phyloP scores from a whole-genome alignment of 2,329 filamentous ascomycete species.

The Colletotrichum horii region DNA sequence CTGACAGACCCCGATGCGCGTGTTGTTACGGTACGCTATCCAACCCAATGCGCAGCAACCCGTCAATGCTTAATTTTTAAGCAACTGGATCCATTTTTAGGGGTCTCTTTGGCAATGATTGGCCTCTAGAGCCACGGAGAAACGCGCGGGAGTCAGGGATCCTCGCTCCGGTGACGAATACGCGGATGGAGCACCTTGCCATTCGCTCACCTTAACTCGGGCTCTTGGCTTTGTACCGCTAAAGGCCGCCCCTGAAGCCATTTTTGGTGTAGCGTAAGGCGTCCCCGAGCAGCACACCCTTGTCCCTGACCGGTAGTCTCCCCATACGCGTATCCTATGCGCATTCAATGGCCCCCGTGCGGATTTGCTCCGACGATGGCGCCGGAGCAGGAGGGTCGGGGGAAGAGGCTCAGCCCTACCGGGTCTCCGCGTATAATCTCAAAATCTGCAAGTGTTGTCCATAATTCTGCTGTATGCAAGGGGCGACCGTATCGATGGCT shows the following conservation, averaged over 20 bases:
- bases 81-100: not conserved
- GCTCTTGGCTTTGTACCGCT: not conserved
- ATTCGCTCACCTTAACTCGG: not conserved
- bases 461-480: not conserved
- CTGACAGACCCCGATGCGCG: not conserved
- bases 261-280: not conserved
- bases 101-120: not conserved
- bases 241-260: not conserved
- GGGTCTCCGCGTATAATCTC: constrained; percentile 13
- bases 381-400: not conserved
- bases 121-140: not conserved
- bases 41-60: not conserved
- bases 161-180: constrained; percentile 7
- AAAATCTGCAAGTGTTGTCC: not conserved
- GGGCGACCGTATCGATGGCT: not conserved
- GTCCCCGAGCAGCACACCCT: not conserved
- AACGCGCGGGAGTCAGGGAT: not conserved
- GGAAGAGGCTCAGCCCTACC: constrained; percentile 10
- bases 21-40: not conserved
- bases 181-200: not conserved
- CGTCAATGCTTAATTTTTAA: not conserved
- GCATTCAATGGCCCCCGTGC: not conserved
- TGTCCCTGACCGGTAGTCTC: not conserved
- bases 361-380: not conserved
- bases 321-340: constrained; percentile 6